A percentile compares a stretch with the other conserved stretches of the same genome.
Conservation (phyloP, 2,329 filamentous ascomycete genomes). For the Fusarium phyllophilum region DNA sequence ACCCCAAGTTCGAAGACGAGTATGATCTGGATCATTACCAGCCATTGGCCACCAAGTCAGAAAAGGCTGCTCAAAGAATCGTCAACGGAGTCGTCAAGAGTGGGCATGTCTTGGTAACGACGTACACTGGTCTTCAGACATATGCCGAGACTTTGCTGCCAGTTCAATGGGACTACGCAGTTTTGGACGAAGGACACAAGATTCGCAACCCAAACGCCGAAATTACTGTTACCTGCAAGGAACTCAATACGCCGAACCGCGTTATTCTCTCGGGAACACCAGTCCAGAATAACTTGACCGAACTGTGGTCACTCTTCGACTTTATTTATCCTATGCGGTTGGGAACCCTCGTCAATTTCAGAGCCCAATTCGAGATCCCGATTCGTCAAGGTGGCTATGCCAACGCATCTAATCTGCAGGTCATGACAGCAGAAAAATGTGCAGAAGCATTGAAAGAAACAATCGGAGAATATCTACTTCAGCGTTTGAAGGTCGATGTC, state of each 20-base stretch:
- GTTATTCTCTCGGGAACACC: slow-evolving; percentile 96
- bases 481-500: slow-evolving; percentile 93
- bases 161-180: slow-evolving; percentile 90
- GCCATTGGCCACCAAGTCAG: slow-evolving; percentile 48
- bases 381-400: slow-evolving; percentile 95
- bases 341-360: slow-evolving; percentile 90
- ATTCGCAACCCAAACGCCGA: slow-evolving; percentile 96
- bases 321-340: slow-evolving; percentile 97
- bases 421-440: slow-evolving; percentile 93
- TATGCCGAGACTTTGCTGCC: slow-evolving; percentile 85
- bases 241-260: slow-evolving; percentile 87
- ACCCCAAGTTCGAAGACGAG: slow-evolving; percentile 71
- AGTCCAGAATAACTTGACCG: slow-evolving; percentile 95
- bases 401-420: slow-evolving; percentile 92
- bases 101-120: slow-evolving; percentile 94
- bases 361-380: slow-evolving; percentile 90
- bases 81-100: slow-evolving; percentile 83
- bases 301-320: slow-evolving; percentile 97
- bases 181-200: slow-evolving; percentile 97
- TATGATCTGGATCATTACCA: slow-evolving; percentile 59
- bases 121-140: slow-evolving; percentile 94
- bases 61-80: slow-evolving; percentile 78
- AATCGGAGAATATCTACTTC: slow-evolving; percentile 91
- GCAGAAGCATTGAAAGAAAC: slow-evolving; percentile 93
- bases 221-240: slow-evolving; percentile 95